phyloP scores from a whole-genome alignment of 495 filamentous ascomycete genomes.

The Peziza echinospora region DNA sequence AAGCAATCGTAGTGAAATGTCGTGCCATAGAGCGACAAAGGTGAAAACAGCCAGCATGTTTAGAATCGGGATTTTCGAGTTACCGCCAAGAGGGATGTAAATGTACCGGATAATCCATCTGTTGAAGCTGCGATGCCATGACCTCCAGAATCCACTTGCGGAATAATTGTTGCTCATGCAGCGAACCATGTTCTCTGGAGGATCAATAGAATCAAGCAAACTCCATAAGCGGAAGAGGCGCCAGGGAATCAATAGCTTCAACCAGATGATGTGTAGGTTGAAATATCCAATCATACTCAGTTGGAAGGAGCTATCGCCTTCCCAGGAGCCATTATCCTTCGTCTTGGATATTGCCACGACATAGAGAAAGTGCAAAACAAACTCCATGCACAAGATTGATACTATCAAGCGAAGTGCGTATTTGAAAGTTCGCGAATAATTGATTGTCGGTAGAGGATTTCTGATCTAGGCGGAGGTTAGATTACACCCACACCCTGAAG shows the following conservation, averaged over 20 bases:
- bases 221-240: constrained; percentile 94
- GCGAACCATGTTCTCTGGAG: constrained; percentile 94
- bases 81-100: constrained; percentile 76
- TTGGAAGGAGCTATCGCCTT: constrained; percentile 66
- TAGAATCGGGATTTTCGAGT: constrained; percentile 29
- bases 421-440: constrained; percentile 37
- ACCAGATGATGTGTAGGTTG: constrained; percentile 93
- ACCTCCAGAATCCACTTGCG: constrained; percentile 79
- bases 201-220: constrained; percentile 72
- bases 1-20: constrained; percentile 77
- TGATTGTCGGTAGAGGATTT: constrained; percentile 47
- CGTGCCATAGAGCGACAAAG: constrained; percentile 96
- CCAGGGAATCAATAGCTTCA: constrained; percentile 92
- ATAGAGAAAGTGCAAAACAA: constrained; percentile 86
- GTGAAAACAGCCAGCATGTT: constrained; percentile 82
- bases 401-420: constrained; percentile 75
- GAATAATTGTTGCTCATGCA: constrained; percentile 94
- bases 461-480: constrained; percentile 12
- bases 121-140: constrained; percentile 88
- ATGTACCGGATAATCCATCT: constrained; percentile 87
- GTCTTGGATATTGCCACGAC: constrained; percentile 79
- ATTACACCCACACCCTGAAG: background rate
- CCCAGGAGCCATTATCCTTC: constrained; percentile 43
- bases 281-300: constrained; percentile 84
- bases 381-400: constrained; percentile 70